Base-by-base conservation (phyloP, 768 basidiomycete genomes). In the Mycena vulgaris region DNA sequence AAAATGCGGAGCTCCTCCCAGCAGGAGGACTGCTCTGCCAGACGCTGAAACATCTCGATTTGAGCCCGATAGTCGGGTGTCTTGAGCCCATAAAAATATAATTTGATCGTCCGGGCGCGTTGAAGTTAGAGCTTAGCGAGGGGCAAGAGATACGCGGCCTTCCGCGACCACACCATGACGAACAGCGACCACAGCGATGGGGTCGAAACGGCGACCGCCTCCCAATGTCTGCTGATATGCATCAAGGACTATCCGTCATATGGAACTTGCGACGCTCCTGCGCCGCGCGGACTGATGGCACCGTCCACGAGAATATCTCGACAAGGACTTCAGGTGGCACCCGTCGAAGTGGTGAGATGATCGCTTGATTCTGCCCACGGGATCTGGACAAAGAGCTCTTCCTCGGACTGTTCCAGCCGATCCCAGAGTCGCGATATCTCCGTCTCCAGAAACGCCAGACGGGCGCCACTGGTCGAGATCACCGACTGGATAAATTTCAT, bases 291-390 rank as follows among this genome's bases (percentile, higher is more conserved):
- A 42, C 9, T 11, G 53, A 33, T 5, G 67, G 52, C 25, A 68
- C 11, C 16, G 67, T 56, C 45, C 53, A 57, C 17, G n/a, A 17
- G 25, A 68, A 68, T 27, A 62, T 56, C 17, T 56, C 52, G 8
- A 7, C 27, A 11, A 68, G 53, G 17, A 68, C 16, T 27, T 68
- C 60, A 10, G 45, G 35, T 14, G 67, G 67, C 23, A 68, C 40
- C n/a, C 61, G 7, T 14, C 67, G 9, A 9, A 68, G 42, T 10
- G 53, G 40, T 0, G 53, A 68, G 9, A 68, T 17, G 6, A 68
- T 62, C 10, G 31, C 42, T 10, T 25, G 37, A 25, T 68, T 33
- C 19, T 23, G 39, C 13, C 9, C 10, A 14, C 27, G 45, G 42
- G 37, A 31, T 23, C 21, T 17, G 1, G n/a, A 19, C 14, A 56